Evolutionary conservation across 2,329 filamentous ascomycete genomes (phyloP), one percentile per base, ranked within the genome.

Genomic region (Pseudogymnoascus sp.): DNA sequence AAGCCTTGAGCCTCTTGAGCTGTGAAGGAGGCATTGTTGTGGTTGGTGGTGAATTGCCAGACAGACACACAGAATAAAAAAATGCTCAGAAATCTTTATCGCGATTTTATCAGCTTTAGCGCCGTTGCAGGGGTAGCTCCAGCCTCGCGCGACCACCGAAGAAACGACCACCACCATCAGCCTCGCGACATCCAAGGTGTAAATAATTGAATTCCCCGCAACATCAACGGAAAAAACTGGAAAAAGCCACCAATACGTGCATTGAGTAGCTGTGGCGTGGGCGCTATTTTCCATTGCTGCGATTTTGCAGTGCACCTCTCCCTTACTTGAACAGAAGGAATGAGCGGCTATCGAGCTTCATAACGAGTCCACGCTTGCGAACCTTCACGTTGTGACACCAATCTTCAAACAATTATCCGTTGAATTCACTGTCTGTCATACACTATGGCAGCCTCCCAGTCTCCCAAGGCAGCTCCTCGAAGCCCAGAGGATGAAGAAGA

Each of bases 1-100:
- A 96, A 68, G 90, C 83, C 78, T 97, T 99, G 48, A 99, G 83
- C 75, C 92, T 89, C 78, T 97, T 99, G 63, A 99, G 82, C 79
- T 99, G 95, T 10, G 95, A 99, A 65, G 92, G 90, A 68, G 93
- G 87, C 94, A 99, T 99, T 61, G 70, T 77, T 71, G 61, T 25
- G 60, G 52, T 55, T 40, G 59, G 62, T 58, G 62, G 42, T 60
- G 61, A 58, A 29, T 59, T 35, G 60, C 60, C 42, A 40, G 33
- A 15, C 42, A 59, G 33, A 55, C 48, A 55, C 48, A 33, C 29
- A 13, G 29, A 55, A 29, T 62, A 59, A 61, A 64, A 65, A 68
- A 65, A 68, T 61, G 61, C 63, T 65, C 61, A 67, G 68, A 69
- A 70, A 37, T 55, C 59, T 39, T 40, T 61, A 35, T 29, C 36